These are phyloP conservation scores for Vanrija sp. DNA, from an alignment of 1,284 basidiomycete genomes.

Conservation along the genomic window DNA sequence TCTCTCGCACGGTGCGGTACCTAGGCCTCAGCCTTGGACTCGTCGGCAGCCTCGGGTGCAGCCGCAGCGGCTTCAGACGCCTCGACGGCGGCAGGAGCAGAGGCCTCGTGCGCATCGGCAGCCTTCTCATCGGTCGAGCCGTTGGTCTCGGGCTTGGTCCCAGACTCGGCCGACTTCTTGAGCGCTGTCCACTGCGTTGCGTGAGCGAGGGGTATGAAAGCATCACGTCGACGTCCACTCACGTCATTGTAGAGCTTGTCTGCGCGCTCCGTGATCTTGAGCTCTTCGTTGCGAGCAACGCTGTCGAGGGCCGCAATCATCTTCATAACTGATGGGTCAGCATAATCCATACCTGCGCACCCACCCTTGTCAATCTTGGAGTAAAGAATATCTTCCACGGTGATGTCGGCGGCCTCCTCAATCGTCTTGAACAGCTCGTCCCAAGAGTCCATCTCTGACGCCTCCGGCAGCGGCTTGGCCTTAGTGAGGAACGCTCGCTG, in stretches of 20 bases:
- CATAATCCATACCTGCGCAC: neutral
- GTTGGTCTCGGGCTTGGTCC: constrained; percentile 16
- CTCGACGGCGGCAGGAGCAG: constrained; percentile 9
- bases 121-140: constrained; percentile 62
- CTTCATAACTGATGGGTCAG: constrained; percentile 68
- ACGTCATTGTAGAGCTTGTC: constrained; percentile 51
- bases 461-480: constrained; percentile 51
- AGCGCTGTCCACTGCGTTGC: constrained; percentile 25
- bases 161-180: constrained; percentile 19
- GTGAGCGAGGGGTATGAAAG: neutral
- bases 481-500: constrained; percentile 78
- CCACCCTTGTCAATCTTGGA: constrained; percentile 88
- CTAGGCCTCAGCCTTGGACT: constrained; percentile 13
- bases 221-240: constrained; percentile 4
- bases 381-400: constrained; percentile 78
- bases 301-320: constrained; percentile 71
- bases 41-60: constrained; percentile 10
- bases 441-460: constrained; percentile 71
- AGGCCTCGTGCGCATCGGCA: constrained; percentile 3
- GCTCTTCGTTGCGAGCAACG: constrained; percentile 79
- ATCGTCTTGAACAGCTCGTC: constrained; percentile 76
- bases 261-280: constrained; percentile 74
- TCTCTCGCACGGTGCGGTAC: neutral
- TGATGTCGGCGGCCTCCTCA: constrained; percentile 77
- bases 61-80: constrained; percentile 5